Base-by-base conservation (phyloP, 2,329 filamentous ascomycete genomes). In the Fusarium liriodendri region DNA sequence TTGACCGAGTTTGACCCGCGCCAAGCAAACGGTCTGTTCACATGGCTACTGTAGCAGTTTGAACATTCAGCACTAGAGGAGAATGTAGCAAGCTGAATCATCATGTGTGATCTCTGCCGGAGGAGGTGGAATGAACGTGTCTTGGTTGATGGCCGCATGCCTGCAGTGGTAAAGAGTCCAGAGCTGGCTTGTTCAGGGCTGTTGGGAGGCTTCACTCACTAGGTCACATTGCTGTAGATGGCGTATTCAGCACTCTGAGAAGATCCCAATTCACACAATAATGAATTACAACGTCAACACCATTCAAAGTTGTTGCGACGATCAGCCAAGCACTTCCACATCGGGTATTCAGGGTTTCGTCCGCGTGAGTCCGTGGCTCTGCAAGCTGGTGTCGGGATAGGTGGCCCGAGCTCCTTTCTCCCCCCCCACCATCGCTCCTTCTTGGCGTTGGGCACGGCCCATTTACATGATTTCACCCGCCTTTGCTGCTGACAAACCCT, bases 401-500 rank as follows among this genome's bases (percentile, higher is more conserved):
- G 40, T 75, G 72, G 72, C 64, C 72, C 66, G 66, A 71, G 72
- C 64, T 75, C 69, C 63, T 8, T 50, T 62, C 22, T 32, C 20
- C 16, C 29, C 57, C 37, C 40, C 22, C 57, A 27, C 58, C 47
- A 27, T 52, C 22, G 20, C 59, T 32, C 61, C 25, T 64, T 52
- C 62, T 54, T 42, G 37, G 50, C 59, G 27, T 33, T 33, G 27
- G 52, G 40, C 52, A 22, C 40, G 42, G 52, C 54, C 47, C 66
- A 54, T 45, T 58, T 52, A 67, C 40, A 40, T 63, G 55, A 62
- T 62, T 66, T 50, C 60, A 45, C 45, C 52, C 54, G 42, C 47
- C 38, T 32, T 69, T 45, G 37, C 66, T 77, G 77, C 77, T 78
- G 77, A 78, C 77, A 78, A 78, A 78, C 73, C 77, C 70, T 67